phyloP scores from a whole-genome alignment of 2,329 filamentous ascomycete species.

The Colletotrichum coccodes region DNA sequence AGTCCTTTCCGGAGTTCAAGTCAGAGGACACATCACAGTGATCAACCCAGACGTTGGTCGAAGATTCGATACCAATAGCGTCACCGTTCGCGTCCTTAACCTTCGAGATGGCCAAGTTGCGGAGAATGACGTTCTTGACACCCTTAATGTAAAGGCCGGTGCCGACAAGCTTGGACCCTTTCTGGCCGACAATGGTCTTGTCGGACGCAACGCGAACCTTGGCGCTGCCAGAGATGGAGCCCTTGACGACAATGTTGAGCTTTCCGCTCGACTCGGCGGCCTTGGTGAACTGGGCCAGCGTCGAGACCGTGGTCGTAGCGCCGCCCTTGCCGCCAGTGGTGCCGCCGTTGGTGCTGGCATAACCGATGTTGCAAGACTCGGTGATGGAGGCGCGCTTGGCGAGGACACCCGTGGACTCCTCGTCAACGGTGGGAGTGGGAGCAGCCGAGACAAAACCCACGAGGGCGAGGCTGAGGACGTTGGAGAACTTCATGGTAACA shows the following conservation, averaged over 20 bases:
- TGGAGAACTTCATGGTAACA: constrained; percentile 44
- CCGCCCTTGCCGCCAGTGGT: constrained; percentile 62
- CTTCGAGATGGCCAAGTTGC: constrained; percentile 69
- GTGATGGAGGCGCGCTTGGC: constrained; percentile 48
- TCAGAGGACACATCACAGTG: constrained; percentile 74
- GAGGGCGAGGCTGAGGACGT: constrained; percentile 40
- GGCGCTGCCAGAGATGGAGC: constrained; percentile 51
- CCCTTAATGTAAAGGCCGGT: constrained; percentile 63
- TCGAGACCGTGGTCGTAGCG: constrained; percentile 59
- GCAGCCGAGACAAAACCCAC: constrained; percentile 41
- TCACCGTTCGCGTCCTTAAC: constrained; percentile 67
- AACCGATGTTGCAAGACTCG: constrained; percentile 47
- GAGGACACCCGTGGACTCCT: constrained; percentile 39
- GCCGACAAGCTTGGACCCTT: constrained; percentile 50
- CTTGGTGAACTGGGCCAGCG: constrained; percentile 56
- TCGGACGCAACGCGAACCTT: constrained; percentile 54
- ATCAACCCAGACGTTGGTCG: constrained; percentile 73
- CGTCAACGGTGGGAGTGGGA: constrained; percentile 43
- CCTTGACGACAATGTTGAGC: constrained; percentile 53
- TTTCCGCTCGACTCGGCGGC: constrained; percentile 56
- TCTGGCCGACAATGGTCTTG: constrained; percentile 56
- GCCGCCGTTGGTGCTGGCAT: constrained; percentile 49
- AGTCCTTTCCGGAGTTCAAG: constrained; percentile 70
- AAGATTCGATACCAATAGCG: constrained; percentile 66
- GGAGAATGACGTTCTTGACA: constrained; percentile 68